Conservation (phyloP, 2,329 filamentous ascomycete species). For the Stromatinia cepivora region DNA sequence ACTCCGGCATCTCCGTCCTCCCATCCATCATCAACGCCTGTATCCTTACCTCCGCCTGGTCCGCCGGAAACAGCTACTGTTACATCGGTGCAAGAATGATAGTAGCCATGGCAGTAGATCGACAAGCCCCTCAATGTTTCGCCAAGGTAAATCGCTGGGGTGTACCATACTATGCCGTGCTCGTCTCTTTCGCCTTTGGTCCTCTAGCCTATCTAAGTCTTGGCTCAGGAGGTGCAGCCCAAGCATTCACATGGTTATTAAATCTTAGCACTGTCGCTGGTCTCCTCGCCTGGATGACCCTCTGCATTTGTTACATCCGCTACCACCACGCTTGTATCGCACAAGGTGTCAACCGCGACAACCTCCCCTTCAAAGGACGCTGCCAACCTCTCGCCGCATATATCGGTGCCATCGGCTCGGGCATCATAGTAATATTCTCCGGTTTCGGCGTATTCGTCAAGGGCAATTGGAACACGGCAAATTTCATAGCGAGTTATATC, state of each 20-base stretch:
- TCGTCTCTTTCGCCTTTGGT: slow-evolving; percentile 47
- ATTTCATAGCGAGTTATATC: slow-evolving; percentile 63
- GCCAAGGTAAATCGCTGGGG: slow-evolving; percentile 59
- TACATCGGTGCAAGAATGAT: slow-evolving; percentile 69
- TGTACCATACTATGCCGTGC: slow-evolving; percentile 55
- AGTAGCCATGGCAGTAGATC: slow-evolving; percentile 64
- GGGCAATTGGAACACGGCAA: slow-evolving; percentile 58
- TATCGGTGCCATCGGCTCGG: slow-evolving; percentile 8
- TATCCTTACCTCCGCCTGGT: slow-evolving; percentile 65
- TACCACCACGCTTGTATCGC: slow-evolving; percentile 55
- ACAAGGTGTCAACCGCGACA: slow-evolving; percentile 53
- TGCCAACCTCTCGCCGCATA: slow-evolving; percentile 60
- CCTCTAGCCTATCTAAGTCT: slow-evolving; percentile 67
- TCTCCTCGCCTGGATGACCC: slow-evolving; percentile 62
- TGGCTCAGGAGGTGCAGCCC: slow-evolving; percentile 46
- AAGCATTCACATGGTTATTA: slow-evolving; percentile 66
- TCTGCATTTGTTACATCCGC: slow-evolving; percentile 60
- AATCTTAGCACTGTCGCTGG: slow-evolving; percentile 63
- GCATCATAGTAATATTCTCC: slow-evolving; percentile 65
- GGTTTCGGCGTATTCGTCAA: slow-evolving; percentile 64
- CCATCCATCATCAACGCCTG: slow-evolving; percentile 70
- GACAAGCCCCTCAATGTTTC: slow-evolving; percentile 63
- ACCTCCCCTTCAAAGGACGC: slow-evolving; percentile 55
- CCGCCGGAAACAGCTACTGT: slow-evolving; percentile 58
- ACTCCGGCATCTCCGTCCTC: slow-evolving; percentile 66